Evolutionary conservation across 768 basidiomycete genomes (phyloP), one percentile per base, ranked within the genome.

Genomic region (Lactarius indigo): DNA sequence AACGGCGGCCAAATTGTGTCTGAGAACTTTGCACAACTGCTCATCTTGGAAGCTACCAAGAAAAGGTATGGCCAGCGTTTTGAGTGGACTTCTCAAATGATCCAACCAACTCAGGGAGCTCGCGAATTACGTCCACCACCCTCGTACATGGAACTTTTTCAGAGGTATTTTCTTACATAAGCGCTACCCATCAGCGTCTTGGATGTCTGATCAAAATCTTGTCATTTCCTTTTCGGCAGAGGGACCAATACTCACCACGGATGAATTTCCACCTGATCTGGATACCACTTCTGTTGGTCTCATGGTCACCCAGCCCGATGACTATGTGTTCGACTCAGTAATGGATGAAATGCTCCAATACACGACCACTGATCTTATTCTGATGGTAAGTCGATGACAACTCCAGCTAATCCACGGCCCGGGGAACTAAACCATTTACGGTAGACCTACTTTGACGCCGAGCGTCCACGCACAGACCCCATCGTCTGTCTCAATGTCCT

Each of bases 341-440:
- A 81, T 87, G 79, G 80, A 86, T 70, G 83, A 87, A 64, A 87
- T 87, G 80, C 78, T 87, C 3, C 73, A 80, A 39, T 83, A 83
- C 64, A 70, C 79, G 9, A 79, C 82, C 60, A 69, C 74, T 9
- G 84, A 87, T 67, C 83, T 82, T n/a, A 85, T 87, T 61, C 64
- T 69, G 26, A 72, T 72, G 68, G 75, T 76, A 54, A 39, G 42
- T 60, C 23, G 33, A 44, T 42, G 5, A 39, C 17, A 58, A 57
- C 28, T 4, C 5, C n/a, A 47, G 7, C 42, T 44, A 23, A 30
- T 31, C 28, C 12, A 13, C 52, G 10, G 15, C 37, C 37, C n/a
- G n/a, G n/a, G n/a, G n/a, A 37, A 15, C 63, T 73, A 26, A 70
- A 2, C 28, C 20, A 62, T 37, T 63, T 42, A 30, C 56, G 28